Conservation (phyloP, 2,329 filamentous ascomycete species). For the Achaetomium macrosporum region DNA sequence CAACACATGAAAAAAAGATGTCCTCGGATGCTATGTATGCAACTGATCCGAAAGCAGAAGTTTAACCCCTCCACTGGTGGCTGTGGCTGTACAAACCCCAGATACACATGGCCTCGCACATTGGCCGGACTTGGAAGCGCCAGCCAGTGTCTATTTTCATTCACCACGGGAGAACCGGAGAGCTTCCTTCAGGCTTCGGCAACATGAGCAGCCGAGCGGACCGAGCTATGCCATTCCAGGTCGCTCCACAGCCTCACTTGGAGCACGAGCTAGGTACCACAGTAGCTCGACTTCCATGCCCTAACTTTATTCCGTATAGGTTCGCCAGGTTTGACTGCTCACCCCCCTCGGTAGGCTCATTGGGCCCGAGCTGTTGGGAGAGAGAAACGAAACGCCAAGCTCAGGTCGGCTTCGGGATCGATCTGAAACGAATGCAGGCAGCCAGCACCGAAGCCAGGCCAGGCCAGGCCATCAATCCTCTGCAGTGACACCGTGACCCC, state of each 20-base stretch:
- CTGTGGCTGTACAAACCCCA: not conserved
- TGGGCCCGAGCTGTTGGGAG: not conserved
- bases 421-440: constrained; percentile 8
- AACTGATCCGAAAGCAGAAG: too few relatives aligned
- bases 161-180: not conserved
- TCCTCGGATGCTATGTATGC: too few relatives aligned
- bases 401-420: not conserved
- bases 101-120: not conserved
- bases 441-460: not conserved
- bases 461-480: not conserved
- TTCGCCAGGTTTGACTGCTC: not conserved
- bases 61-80: too few relatives aligned
- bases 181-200: not conserved
- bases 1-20: too few relatives aligned
- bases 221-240: not conserved
- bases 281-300: not conserved
- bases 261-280: not conserved
- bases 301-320: not conserved
- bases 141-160: not conserved
- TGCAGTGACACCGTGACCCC: not conserved
- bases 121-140: not conserved
- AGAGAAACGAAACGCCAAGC: constrained; percentile 15
- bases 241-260: not conserved
- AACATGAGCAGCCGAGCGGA: not conserved
- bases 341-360: not conserved